Evolutionary conservation across 1,284 basidiomycete species (phyloP).

Genomic region (Apiotrichum montevideense): DNA sequence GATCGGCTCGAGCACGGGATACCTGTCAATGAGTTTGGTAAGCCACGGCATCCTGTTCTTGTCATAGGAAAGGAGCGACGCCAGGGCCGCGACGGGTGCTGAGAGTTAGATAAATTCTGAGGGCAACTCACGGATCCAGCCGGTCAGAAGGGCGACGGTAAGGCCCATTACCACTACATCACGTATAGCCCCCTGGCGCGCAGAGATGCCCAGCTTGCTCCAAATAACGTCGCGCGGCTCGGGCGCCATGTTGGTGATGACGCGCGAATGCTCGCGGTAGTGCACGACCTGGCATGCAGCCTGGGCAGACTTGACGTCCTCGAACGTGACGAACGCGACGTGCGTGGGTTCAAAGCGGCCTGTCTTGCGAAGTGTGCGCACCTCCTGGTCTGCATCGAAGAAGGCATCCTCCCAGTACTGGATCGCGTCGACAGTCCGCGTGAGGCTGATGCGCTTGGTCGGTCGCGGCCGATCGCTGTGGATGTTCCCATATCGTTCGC

Average conservation of each 20-base stretch:
- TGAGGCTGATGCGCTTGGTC: slow-evolving; percentile 32
- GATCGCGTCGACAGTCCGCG: slow-evolving; percentile 68
- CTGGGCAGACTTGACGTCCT: slow-evolving; percentile 90
- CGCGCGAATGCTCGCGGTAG: slow-evolving; percentile 60
- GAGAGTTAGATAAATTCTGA: background rate
- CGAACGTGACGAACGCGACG: slow-evolving; percentile 93
- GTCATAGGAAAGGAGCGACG: slow-evolving; percentile 77
- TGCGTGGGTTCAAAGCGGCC: slow-evolving; percentile 69
- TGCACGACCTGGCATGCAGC: slow-evolving; percentile 82
- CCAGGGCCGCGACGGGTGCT: slow-evolving; percentile 77
- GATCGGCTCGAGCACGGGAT: slow-evolving; percentile 71
- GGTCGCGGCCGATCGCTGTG: slow-evolving; percentile 33
- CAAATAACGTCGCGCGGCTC: slow-evolving; percentile 96
- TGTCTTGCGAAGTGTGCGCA: slow-evolving; percentile 39
- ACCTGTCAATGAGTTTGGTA: slow-evolving; percentile 63
- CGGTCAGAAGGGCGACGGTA: slow-evolving; percentile 66
- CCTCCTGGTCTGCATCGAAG: slow-evolving; percentile 68
- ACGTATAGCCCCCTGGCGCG: slow-evolving; percentile 56
- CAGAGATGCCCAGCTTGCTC: slow-evolving; percentile 72
- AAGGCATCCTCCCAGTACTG: slow-evolving; percentile 75
- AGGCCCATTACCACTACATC: slow-evolving; percentile 63
- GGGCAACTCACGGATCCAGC: slow-evolving; percentile 58
- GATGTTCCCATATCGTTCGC: slow-evolving; percentile 20
- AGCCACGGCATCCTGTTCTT: slow-evolving; percentile 92
- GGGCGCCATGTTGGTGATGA: slow-evolving; percentile 69